These are phyloP conservation scores for Linnemannia hyalina DNA, from an alignment of 192 early-diverging fungal species.

Conservation along the genomic window DNA sequence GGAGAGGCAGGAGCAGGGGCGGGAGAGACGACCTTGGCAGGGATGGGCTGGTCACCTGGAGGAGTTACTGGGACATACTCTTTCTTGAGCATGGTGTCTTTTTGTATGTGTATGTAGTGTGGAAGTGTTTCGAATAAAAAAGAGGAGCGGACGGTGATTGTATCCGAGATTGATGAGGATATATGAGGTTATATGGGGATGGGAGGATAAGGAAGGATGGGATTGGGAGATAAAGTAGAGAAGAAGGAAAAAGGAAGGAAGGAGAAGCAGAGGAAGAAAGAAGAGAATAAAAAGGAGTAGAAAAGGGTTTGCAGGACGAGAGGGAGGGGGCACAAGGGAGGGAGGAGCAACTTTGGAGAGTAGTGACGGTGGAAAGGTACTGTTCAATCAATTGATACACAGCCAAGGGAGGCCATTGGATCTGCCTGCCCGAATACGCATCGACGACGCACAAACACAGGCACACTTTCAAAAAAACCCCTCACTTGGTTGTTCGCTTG, in stretches of 20 bases:
- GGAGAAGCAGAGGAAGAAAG: neutral
- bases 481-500: no score
- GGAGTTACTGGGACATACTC: conserved; percentile 34
- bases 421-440: no score
- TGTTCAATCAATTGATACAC: no score
- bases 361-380: no score
- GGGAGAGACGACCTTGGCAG: conserved; percentile 8
- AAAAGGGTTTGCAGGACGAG: neutral
- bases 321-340: neutral
- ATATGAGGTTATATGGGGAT: neutral
- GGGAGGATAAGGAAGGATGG: neutral
- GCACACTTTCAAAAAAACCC: no score
- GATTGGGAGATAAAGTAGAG: neutral
- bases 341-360: neutral
- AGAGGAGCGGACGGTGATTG: neutral
- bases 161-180: neutral
- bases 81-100: conserved; percentile 29
- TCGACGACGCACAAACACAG: no score
- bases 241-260: conserved; percentile 2
- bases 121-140: neutral
- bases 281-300: neutral
- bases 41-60: conserved; percentile 23
- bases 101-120: neutral
- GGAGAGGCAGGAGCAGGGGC: neutral
- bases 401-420: no score